phyloP scores from a whole-genome alignment of 2,329 filamentous ascomycete genomes.

The Stachybotrys elegans region DNA sequence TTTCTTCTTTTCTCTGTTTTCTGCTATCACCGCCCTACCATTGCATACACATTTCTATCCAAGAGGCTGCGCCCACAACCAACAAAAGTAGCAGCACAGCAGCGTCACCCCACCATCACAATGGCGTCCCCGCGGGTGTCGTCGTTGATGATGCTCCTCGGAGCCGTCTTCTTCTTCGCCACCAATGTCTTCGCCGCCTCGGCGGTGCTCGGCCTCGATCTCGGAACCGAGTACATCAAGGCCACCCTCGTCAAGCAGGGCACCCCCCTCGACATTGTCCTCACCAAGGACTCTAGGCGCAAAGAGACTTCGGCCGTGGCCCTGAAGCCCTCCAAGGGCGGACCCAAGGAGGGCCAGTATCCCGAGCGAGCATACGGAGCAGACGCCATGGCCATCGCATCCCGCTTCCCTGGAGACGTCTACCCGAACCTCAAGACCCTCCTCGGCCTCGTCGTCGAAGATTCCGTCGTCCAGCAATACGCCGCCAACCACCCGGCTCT shows the following conservation, averaged over 20 bases:
- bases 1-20: neutral
- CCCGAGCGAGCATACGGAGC: conserved; percentile 90
- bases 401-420: conserved; percentile 86
- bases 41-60: neutral
- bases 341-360: conserved; percentile 59
- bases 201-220: conserved; percentile 85
- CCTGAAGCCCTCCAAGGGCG: conserved; percentile 78
- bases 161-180: conserved; percentile 30
- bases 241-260: conserved; percentile 93
- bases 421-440: conserved; percentile 92
- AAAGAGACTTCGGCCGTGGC: conserved; percentile 90
- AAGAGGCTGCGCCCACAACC: conserved; percentile 10
- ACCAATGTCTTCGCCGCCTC: conserved; percentile 49
- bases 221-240: conserved; percentile 97
- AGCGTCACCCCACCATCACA: conserved; percentile 18
- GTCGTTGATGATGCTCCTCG: conserved; percentile 32
- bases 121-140: conserved; percentile 30
- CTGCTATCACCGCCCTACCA: neutral
- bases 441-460: conserved; percentile 65
- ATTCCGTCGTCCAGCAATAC: conserved; percentile 64
- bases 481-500: conserved; percentile 72
- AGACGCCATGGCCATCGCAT: conserved; percentile 81
- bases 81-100: too few relatives aligned
- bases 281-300: conserved; percentile 95
- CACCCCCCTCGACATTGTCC: conserved; percentile 93